Percentiles rank a stretch among this genome's conserved stretches.
These are phyloP conservation scores for Saccharomyces hybrid DNA, from an alignment of 1,139 yeast genomes.

Conservation along the genomic window DNA sequence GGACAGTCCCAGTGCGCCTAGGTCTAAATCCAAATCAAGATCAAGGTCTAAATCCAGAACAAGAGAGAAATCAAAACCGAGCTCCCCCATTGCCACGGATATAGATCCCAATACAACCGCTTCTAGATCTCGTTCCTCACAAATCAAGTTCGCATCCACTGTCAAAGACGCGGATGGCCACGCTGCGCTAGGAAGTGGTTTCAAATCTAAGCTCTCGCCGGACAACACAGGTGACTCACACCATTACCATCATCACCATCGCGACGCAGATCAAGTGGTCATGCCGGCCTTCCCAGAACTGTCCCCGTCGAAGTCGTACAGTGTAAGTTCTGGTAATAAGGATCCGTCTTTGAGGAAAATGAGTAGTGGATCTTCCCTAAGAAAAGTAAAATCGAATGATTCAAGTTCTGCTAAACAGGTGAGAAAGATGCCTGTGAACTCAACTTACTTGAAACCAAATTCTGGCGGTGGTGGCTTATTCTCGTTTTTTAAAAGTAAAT, in stretches of 20 bases:
- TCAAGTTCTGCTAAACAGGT: slow-evolving; percentile 5
- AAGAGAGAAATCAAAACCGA: not conserved
- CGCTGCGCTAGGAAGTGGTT: slow-evolving; percentile 11
- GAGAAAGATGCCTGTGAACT: not conserved
- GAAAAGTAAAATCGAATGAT: slow-evolving; percentile 16
- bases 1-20: slow-evolving; percentile 1
- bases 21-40: not conserved
- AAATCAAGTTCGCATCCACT: slow-evolving; percentile 18
- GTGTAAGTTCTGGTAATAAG: slow-evolving; percentile 5
- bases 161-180: slow-evolving; percentile 16
- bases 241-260: not conserved
- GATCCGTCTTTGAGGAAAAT: slow-evolving; percentile 4
- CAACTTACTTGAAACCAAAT: not conserved
- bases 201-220: not conserved
- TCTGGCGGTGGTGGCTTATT: slow-evolving; percentile 4
- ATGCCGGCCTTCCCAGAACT: not conserved
- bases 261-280: not conserved
- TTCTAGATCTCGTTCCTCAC: slow-evolving; percentile 11
- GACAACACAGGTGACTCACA: not conserved
- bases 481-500: slow-evolving; percentile 2
- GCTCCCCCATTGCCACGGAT: not conserved
- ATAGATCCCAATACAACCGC: not conserved
- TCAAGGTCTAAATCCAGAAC: not conserved
- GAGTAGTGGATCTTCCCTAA: slow-evolving; percentile 2
- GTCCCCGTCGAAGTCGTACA: not conserved